Evolutionary conservation across 169 alveolate genomes (phyloP).

Genomic region (Perkinsus chesapeaki): DNA sequence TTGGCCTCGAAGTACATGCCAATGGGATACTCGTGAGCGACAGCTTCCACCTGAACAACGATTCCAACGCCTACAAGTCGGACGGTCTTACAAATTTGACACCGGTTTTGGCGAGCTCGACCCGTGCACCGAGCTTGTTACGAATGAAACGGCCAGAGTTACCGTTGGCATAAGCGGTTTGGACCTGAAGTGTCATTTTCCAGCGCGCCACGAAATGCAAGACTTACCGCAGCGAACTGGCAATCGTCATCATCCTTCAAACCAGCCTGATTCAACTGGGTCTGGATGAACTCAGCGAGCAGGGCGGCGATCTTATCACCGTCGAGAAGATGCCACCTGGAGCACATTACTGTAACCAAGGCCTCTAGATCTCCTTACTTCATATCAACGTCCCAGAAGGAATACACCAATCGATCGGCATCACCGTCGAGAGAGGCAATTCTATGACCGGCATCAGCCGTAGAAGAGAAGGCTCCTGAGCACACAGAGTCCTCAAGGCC

Average conservation of each 20-base stretch:
- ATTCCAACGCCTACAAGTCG: background rate
- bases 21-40: slow-evolving; percentile 63
- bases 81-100: slow-evolving; percentile 16
- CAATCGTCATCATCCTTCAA: background rate
- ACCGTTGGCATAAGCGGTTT: slow-evolving; percentile 82
- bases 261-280: background rate
- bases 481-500: background rate
- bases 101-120: slow-evolving; percentile 5
- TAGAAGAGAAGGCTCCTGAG: background rate
- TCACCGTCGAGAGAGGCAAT: slow-evolving; percentile 68
- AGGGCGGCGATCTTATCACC: slow-evolving; percentile 60
- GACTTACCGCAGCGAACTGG: background rate
- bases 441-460: background rate
- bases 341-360: background rate
- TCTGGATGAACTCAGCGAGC: slow-evolving; percentile 29
- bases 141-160: slow-evolving; percentile 44
- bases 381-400: slow-evolving; percentile 26
- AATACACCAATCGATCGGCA: slow-evolving; percentile 76
- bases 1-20: slow-evolving; percentile 81
- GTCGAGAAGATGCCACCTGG: slow-evolving; percentile 34
- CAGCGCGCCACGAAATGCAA: background rate
- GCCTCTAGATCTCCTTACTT: background rate
- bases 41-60: slow-evolving; percentile 21
- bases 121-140: slow-evolving; percentile 12
- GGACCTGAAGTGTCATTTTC: slow-evolving; percentile 54